Percentiles rank a stretch among this genome's conserved stretches.
These are phyloP conservation scores for Deinandra increscens DNA, from an alignment of 129 eudicot genomes.

Conservation along the genomic window DNA sequence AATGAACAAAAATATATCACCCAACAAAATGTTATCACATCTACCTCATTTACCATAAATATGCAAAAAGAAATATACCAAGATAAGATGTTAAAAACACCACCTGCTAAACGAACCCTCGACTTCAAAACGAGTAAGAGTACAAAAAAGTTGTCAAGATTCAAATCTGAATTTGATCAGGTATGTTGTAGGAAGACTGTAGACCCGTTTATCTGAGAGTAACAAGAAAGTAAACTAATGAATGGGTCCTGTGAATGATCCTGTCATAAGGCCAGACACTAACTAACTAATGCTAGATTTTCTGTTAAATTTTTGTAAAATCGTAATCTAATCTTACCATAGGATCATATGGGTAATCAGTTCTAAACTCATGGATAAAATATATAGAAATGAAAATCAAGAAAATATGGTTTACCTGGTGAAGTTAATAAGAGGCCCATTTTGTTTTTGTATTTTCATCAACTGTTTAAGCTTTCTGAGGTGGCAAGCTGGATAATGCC, in stretches of 20 bases:
- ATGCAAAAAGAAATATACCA: not conserved
- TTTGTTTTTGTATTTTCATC: slow-evolving; percentile 6
- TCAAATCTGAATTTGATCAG: no score
- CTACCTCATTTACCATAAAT: not conserved
- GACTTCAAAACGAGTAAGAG: not conserved
- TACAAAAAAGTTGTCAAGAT: no score
- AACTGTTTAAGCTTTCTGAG: slow-evolving; percentile 26
- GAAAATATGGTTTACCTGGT: not conserved
- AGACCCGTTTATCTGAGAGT: no score
- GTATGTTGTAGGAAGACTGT: no score
- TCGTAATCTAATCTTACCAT: no score
- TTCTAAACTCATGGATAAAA: not conserved
- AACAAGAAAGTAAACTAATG: not conserved
- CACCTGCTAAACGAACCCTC: not conserved
- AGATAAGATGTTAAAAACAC: not conserved
- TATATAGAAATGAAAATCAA: not conserved
- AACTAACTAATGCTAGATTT: not conserved
- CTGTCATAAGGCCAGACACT: no score
- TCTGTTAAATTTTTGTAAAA: not conserved
- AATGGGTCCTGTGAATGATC: no score
- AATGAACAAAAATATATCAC: slow-evolving; percentile 1
- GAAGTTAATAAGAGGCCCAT: not conserved
- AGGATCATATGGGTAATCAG: not conserved
- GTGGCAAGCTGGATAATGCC: slow-evolving; percentile 49
- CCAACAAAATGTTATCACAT: not conserved